Base-by-base conservation (phyloP, 371 early-diverging fungal species). In the Mortierella sp. region DNA sequence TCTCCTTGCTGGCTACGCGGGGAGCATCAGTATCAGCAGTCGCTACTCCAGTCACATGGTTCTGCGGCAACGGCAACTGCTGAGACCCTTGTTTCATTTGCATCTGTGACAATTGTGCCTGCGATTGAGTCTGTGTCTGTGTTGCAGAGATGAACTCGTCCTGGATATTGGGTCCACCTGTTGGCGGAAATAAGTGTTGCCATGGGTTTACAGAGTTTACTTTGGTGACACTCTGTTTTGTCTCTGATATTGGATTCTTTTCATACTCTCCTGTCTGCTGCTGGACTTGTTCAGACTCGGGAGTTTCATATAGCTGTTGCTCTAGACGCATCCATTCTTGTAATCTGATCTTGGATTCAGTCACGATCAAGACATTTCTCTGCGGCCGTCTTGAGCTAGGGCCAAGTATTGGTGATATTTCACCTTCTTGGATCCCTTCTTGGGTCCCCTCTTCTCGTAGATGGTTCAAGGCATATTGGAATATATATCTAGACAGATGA, bases 391-490 rank as follows among this genome's bases (percentile, higher is more conserved):
- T 26, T 18, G 54, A 28, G 30, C 0, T 20, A 18, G 37, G n/a
- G 16, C 49, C 14, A 18, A 32, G 64, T 3, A 26, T 8, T 18
- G 47, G n/a, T 61, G 40, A 2, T 60, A 11, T 18, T 51, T 60
- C 14, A 18, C 26, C 18, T 55, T 28, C 24, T 51, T 62, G 43
- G 9, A 49, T 43, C 30, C 30, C 3, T 59, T 24, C n/a, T n/a
- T n/a, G n/a, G n/a, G 3, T 51, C n/a, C 65, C 62, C 3, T 59
- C 6, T 0, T 51, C 54, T 16, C 45, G 70, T 5, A 78, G 26
- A 16, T 78, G 71, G 39, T 71, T 78, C 64, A 71, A 28, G 1
- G 79, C 79, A 22, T 70, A 70, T 22, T 73, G 71, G 30, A 78
- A 47, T 20, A 78, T 39, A 47, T 78, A 74, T 45, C 79, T 78